A percentile compares a stretch with the other conserved stretches of the same genome.
Conservation (phyloP, 306 rosid genomes). For the Trifolium dubium region DNA sequence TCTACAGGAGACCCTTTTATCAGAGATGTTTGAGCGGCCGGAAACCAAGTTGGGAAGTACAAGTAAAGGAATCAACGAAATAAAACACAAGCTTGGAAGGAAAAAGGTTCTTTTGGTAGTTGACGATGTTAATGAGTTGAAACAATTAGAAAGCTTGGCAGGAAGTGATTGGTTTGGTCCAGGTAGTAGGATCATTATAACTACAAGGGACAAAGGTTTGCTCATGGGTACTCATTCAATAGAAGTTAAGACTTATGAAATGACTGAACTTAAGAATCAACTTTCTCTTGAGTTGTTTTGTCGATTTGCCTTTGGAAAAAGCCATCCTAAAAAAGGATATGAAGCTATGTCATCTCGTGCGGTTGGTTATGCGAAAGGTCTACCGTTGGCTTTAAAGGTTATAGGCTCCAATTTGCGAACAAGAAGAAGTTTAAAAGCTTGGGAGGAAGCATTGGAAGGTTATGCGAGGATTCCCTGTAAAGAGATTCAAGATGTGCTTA, state of each 20-base stretch:
- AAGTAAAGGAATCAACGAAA: too few species aligned
- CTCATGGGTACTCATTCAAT: not conserved
- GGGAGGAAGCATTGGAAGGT: not conserved
- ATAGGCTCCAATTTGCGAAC: not conserved
- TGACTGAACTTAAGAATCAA: not conserved
- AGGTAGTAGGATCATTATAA: conserved; percentile 18
- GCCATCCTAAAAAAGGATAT: not conserved
- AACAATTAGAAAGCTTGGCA: conserved; percentile 8
- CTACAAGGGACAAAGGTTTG: conserved; percentile 35
- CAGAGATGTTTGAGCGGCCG: too few species aligned
- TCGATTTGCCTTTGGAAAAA: conserved; percentile 19
- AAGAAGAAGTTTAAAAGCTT: not conserved
- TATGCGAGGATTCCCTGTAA: not conserved
- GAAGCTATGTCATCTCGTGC: conserved; percentile 3
- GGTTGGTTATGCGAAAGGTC: not conserved
- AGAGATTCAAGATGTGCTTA: not conserved
- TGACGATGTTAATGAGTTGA: too few species aligned
- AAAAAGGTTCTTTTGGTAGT: too few species aligned
- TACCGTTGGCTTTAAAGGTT: conserved; percentile 24
- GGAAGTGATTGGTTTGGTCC: conserved; percentile 38
- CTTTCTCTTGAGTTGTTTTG: conserved; percentile 30
- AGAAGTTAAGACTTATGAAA: not conserved
- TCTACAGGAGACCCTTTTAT: too few species aligned
- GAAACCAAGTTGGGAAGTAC: too few species aligned
- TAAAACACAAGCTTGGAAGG: too few species aligned